phyloP scores from a whole-genome alignment of 2,329 filamentous ascomycete genomes.

The Periglandula ipomoeae region DNA sequence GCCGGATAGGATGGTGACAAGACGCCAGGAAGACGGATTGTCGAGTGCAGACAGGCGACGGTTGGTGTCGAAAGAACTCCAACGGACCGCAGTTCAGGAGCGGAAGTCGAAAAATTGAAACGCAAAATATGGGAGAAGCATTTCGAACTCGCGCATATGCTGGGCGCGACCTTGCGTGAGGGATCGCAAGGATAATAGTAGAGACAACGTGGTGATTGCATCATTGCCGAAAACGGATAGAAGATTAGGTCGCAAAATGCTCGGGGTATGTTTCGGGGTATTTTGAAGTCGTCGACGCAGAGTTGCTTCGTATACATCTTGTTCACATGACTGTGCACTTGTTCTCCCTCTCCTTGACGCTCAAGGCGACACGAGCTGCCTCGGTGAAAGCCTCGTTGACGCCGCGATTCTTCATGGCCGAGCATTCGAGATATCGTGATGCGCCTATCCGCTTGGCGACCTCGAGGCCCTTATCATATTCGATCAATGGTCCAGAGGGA shows the following conservation, averaged over 20 bases:
- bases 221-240: background rate
- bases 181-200: no score
- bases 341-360: slow-evolving; percentile 54
- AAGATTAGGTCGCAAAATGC: background rate
- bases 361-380: slow-evolving; percentile 85
- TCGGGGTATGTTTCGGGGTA: slow-evolving; percentile 2
- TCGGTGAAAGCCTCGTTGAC: slow-evolving; percentile 99
- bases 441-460: slow-evolving; percentile 89
- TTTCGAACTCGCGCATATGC: no score
- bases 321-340: slow-evolving; percentile 53
- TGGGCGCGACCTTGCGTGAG: no score
- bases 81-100: no score
- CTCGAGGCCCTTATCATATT: slow-evolving; percentile 84
- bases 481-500: slow-evolving; percentile 66
- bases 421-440: slow-evolving; percentile 93
- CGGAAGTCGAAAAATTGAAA: no score
- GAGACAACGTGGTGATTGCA: no score
- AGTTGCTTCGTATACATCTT: background rate
- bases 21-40: no score
- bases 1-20: no score
- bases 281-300: slow-evolving; percentile 4
- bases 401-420: slow-evolving; percentile 93
- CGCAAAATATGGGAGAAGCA: no score
- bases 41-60: no score
- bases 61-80: no score